Conservation (phyloP, 1,284 basidiomycete species). For the Ustilago loliicola region DNA sequence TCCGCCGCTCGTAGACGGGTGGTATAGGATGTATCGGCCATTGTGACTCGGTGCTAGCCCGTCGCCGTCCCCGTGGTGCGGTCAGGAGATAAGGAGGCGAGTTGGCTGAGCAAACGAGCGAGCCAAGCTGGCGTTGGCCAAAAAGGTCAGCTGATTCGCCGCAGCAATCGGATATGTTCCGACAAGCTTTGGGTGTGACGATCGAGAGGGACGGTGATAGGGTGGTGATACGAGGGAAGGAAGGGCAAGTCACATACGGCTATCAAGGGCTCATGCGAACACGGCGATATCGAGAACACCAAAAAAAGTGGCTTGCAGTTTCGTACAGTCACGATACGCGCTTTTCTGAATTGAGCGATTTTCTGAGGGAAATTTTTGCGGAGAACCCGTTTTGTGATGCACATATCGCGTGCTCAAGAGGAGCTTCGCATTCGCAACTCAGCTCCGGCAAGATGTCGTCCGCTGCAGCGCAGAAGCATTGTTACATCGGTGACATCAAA, state of each 20-base stretch:
- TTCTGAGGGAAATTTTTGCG: slow-evolving; percentile 14
- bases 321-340: slow-evolving; percentile 9
- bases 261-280: slow-evolving; percentile 17
- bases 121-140: not conserved
- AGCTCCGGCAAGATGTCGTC: slow-evolving; percentile 2
- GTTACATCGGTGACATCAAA: not conserved
- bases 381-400: slow-evolving; percentile 18
- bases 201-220: not conserved
- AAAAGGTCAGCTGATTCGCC: slow-evolving; percentile 1
- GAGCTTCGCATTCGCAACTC: slow-evolving; percentile 9
- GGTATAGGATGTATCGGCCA: slow-evolving; percentile 25
- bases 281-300: not conserved
- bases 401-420: slow-evolving; percentile 25
- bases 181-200: slow-evolving; percentile 12
- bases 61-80: not conserved
- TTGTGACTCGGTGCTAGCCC: not conserved
- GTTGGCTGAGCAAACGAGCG: not conserved
- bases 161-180: slow-evolving; percentile 12
- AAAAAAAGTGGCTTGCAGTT: slow-evolving; percentile 18
- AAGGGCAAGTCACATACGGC: not conserved
- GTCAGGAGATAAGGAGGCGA: not conserved
- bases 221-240: not conserved
- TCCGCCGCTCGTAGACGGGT: not conserved
- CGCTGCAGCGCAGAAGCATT: not conserved
- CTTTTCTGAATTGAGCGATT: slow-evolving; percentile 3